Base-by-base conservation (phyloP, 352 stramenopile genomes). In the Globisporangium apiculatum region DNA sequence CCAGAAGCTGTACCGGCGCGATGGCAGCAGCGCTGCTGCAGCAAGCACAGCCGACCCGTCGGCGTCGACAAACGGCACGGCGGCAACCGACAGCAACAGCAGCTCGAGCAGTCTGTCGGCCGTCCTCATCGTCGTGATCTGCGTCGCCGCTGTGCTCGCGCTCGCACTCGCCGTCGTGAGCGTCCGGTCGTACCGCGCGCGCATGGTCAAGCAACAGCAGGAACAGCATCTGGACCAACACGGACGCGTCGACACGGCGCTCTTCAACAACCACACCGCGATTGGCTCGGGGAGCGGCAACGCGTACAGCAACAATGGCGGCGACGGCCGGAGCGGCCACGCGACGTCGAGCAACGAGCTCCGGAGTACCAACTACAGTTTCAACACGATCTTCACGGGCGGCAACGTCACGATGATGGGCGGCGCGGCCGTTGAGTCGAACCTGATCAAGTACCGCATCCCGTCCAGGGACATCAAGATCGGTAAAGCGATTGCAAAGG, bases 401-500 rank as follows among this genome's bases (percentile, higher is more conserved):
- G 67, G 65, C 45, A 84, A 86, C 48, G 64, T 77, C 52, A 79
- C 68, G 7, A 73, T 80, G 61, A 82, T 76, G 69, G 79, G 76
- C 36, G 73, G 72, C 5, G 73, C 68, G 24, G 68, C 58, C 12
- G 73, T 83, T 18, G 83, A 92, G 61, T 76, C 72, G 17, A 80
- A 66, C 5, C 71, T 91, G 8, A 60, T 89, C 48, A 89, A 89
- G 57, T 91, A 91, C 67, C 80, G 81, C 45, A 86, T 93, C 31
- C 76, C 79, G 11, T 74, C 72, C 14, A 73, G 73, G 36, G 78
- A 89, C 37, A 74, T 93, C 43, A 65, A 72, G 38, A 66, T 90
- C 35, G 67, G 86, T 35, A 77, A 80, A 41, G 71, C 71, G 1
- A 74, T 93, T 45, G 83, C 83, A 0, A 85, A 89, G 58, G 83